Base-by-base conservation (phyloP, 257 asterid species). In the Solanum pinnatisectum region DNA sequence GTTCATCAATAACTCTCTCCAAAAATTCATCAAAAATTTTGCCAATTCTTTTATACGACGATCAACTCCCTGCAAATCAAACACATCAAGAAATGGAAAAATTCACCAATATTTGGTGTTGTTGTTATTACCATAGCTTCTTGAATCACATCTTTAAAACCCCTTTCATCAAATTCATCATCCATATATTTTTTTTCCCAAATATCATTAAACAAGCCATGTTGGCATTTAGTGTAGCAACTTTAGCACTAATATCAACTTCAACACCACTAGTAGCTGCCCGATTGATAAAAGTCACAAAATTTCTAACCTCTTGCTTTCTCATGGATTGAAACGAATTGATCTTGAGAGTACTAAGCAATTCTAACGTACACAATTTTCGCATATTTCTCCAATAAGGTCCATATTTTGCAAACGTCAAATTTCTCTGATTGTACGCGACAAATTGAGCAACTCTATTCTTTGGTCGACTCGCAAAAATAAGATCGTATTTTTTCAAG, bases 351-450 rank as follows among this genome's bases (percentile, higher is more conserved):
- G 5, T 32, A 15, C 77, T 87, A 60, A 89, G 90, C 77, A 89
- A 9, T 22, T 89, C 77, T 33, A 84, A 10, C 33, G 9, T 52
- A 84, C 88, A 74, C 2, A 84, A 44, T 63, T 87, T 87, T 13
- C 65, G 85, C 88, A 89, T 88, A 33, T 86, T 89, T 86, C 87
- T 39, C 88, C 90, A 89, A 32, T 74, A 89, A 5, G 88, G 72
- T 49, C 88, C 90, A 37, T 83, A 86, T 14, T 42, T 81, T 1
- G 10, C 72, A 42, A 63, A 83, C 8, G 76, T 8, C 18, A 89
- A 5, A 73, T 68, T 84, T 59, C 87, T 89, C 10, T 87, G 84
- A 72, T 49, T 37, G 35, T 89, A 68, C 11, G 15, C 22, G 2
- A 84, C 4, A 12, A 35, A 18, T 84, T 89, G 72, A 65, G 33